A percentile compares a stretch with the other conserved stretches of the same genome.
These are phyloP conservation scores for Dipteronia dyeriana DNA, from an alignment of 345 rosid species.

Conservation along the genomic window DNA sequence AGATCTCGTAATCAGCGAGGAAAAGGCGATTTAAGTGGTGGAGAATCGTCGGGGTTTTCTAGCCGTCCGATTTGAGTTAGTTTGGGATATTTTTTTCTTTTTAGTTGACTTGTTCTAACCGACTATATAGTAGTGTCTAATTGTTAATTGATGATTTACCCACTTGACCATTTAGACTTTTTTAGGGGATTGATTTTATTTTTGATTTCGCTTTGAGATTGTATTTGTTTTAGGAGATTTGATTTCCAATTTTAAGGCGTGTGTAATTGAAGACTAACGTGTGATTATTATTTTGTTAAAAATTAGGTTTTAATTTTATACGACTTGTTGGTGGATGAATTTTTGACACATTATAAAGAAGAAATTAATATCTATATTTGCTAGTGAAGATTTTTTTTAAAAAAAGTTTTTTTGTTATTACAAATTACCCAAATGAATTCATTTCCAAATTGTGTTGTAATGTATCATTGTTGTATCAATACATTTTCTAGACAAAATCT, in stretches of 20 bases:
- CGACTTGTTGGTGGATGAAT: neutral
- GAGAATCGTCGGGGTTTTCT: neutral
- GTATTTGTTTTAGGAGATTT: neutral
- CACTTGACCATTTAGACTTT: neutral
- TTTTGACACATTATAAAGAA: neutral
- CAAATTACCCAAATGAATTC: too few relatives aligned
- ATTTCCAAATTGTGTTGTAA: too few relatives aligned
- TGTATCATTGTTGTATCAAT: too few relatives aligned
- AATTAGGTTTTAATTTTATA: neutral
- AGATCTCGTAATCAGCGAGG: neutral
- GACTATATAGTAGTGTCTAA: neutral
- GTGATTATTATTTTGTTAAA: neutral
- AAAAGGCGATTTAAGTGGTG: neutral
- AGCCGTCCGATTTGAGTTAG: slow-evolving; percentile 34
- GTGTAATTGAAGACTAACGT: neutral
- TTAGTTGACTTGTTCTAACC: slow-evolving; percentile 24
- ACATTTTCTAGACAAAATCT: too few relatives aligned
- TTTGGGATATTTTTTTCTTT: neutral
- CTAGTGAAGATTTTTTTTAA: too few relatives aligned
- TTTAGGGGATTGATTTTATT: neutral
- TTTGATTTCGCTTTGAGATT: neutral
- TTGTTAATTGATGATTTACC: neutral
- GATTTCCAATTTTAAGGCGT: neutral
- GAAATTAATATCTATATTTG: too few relatives aligned
- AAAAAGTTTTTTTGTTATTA: too few relatives aligned